Evolutionary conservation across 495 filamentous ascomycete genomes (phyloP), one percentile per base, ranked within the genome.

Genomic region (Cercophora scortea): DNA sequence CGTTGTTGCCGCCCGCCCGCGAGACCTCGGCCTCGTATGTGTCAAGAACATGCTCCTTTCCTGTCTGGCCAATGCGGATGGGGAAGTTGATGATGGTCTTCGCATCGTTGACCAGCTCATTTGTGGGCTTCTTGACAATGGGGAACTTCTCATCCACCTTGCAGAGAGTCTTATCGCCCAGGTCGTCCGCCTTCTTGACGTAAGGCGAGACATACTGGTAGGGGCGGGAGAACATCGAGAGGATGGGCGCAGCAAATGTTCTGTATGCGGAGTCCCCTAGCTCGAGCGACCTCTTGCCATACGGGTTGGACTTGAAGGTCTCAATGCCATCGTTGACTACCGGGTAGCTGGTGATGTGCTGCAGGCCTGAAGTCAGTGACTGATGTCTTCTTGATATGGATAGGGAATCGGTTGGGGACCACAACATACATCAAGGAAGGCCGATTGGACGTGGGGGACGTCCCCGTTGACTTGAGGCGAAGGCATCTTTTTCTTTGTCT

Each of bases 341-440:
- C 9, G 93, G 93, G 73, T 94, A 96, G 55, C 83, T 85, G 39
- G 79, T 78, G 55, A 97, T 79, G 65, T 97, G 92, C 86, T 94
- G 62, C 15, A 6, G 18, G 5, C 15, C 6, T 13, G 34, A 35
- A n/a, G 55, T 60, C 17, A 60, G 55, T 32, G 13, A 32, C 25
- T 25, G 39, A 15, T 12, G 10, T 36, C 32, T 13, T 36, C 32
- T 13, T 34, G n/a, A 13, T 45, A 11, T 16, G 13, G 25, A 32
- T 15, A 25, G n/a, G 15, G 2, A 1, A 25, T 25, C 25, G 25
- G 25, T 2, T 5, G 5, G 25, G 25, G 25, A 25, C 25, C 5
- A 25, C 25, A 25, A 25, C 63, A 8, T 60, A 68, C 65, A 9
- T 65, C 53, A 34, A 68, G 32, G 25, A 61, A 56, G 32, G 47